Percentiles rank a stretch among this genome's conserved stretches.
phyloP scores from a whole-genome alignment of 108 stramenopile species.

The Nitzschia palea region DNA sequence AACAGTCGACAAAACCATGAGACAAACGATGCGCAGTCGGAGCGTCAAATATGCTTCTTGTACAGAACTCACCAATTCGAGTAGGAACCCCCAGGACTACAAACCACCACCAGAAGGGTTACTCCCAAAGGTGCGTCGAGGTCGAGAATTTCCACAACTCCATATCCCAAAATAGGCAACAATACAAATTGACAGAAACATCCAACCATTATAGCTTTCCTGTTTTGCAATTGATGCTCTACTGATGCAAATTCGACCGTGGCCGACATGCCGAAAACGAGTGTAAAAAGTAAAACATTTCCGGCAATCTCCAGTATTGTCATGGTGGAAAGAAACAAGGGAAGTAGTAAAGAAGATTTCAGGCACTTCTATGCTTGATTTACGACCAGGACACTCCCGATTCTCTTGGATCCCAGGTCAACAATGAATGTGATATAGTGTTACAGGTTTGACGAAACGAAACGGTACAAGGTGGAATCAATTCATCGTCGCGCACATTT shows the following conservation, averaged over 20 bases:
- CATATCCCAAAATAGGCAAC: constrained; percentile 82
- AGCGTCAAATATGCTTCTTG: too few relatives aligned
- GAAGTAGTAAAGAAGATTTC: too few relatives aligned
- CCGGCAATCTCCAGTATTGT: neutral
- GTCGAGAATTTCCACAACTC: constrained; percentile 50
- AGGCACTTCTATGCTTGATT: too few relatives aligned
- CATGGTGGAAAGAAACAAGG: too few relatives aligned
- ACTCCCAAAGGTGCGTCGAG: constrained; percentile 62
- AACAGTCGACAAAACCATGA: neutral
- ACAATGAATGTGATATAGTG: too few relatives aligned
- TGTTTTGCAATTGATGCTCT: constrained; percentile 53
- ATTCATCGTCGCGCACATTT: too few relatives aligned
- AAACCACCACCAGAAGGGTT: constrained; percentile 77
- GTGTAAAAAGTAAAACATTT: constrained; percentile 58
- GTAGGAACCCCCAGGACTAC: constrained; percentile 86
- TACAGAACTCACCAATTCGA: constrained; percentile 60
- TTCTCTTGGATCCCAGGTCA: too few relatives aligned
- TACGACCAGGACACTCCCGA: too few relatives aligned
- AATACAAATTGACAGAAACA: constrained; percentile 70
- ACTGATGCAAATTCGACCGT: constrained; percentile 58
- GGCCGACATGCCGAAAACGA: constrained; percentile 74
- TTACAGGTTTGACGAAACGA: too few relatives aligned
- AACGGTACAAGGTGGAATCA: too few relatives aligned
- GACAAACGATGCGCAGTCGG: too few relatives aligned
- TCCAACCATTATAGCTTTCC: constrained; percentile 51